Evolutionary conservation across 2,329 filamentous ascomycete genomes (phyloP).

Genomic region (Colletotrichum echinochloae): DNA sequence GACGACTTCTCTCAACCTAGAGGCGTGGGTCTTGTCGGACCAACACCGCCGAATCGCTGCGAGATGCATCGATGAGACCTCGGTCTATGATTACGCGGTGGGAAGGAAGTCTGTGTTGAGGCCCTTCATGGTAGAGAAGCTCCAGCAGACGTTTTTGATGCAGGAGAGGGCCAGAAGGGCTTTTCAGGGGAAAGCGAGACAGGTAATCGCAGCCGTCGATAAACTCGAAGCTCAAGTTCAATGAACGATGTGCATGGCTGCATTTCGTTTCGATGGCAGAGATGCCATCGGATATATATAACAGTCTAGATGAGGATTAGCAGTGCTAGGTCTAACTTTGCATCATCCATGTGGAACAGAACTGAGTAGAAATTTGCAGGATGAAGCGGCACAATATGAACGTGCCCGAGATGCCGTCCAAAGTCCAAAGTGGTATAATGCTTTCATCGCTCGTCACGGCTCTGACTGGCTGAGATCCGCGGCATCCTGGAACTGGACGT

Average conservation of each 20-base stretch:
- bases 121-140: background rate
- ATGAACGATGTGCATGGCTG: background rate
- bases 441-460: too few relatives aligned
- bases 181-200: background rate
- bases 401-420: too few relatives aligned
- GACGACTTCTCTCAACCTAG: background rate
- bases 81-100: background rate
- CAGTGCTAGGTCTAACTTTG: too few relatives aligned
- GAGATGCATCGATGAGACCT: background rate
- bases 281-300: background rate
- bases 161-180: background rate
- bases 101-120: background rate
- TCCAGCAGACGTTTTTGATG: background rate
- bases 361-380: too few relatives aligned
- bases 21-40: background rate
- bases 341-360: too few relatives aligned
- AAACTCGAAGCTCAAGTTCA: background rate
- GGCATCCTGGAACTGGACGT: too few relatives aligned
- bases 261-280: too few relatives aligned
- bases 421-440: too few relatives aligned
- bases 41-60: background rate
- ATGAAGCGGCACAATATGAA: too few relatives aligned
- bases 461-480: too few relatives aligned
- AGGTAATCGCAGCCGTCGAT: background rate
- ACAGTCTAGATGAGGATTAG: background rate